Evolutionary conservation across 108 stramenopile species (phyloP).

Genomic region (Fragilaria radians): DNA sequence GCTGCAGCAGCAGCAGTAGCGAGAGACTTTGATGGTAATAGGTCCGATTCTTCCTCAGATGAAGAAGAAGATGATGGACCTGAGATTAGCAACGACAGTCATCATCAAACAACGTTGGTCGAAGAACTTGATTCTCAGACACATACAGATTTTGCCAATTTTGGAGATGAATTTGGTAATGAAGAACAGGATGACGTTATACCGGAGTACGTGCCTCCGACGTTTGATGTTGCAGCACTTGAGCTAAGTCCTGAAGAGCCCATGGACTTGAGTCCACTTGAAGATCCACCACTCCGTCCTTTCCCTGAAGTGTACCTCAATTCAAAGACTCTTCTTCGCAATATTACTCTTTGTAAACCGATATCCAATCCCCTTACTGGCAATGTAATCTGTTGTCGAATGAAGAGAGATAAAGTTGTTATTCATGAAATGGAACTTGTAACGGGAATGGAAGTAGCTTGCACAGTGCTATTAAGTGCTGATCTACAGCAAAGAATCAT

Average conservation of each 20-base stretch:
- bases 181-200: neutral
- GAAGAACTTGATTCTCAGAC: neutral
- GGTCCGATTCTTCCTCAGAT: constrained; percentile 6
- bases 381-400: constrained; percentile 52
- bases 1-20: neutral
- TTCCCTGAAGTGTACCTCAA: neutral
- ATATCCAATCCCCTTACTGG: constrained; percentile 59
- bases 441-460: constrained; percentile 22
- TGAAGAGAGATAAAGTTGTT: constrained; percentile 19
- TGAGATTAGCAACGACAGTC: constrained; percentile 15
- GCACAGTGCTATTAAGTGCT: constrained; percentile 32
- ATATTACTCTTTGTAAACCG: constrained; percentile 18
- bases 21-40: neutral
- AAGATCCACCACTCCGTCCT: constrained; percentile 20
- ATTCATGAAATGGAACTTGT: constrained; percentile 37
- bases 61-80: constrained; percentile 4
- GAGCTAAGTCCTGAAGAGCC: neutral
- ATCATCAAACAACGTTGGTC: neutral
- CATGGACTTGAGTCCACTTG: constrained; percentile 25
- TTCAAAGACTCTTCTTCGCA: constrained; percentile 10
- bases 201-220: constrained; percentile 11
- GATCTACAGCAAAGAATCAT: constrained; percentile 51
- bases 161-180: neutral
- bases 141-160: neutral
- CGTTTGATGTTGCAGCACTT: constrained; percentile 4